phyloP scores from a whole-genome alignment of 2,329 filamentous ascomycete genomes.

The Phaeosphaeria sp. region DNA sequence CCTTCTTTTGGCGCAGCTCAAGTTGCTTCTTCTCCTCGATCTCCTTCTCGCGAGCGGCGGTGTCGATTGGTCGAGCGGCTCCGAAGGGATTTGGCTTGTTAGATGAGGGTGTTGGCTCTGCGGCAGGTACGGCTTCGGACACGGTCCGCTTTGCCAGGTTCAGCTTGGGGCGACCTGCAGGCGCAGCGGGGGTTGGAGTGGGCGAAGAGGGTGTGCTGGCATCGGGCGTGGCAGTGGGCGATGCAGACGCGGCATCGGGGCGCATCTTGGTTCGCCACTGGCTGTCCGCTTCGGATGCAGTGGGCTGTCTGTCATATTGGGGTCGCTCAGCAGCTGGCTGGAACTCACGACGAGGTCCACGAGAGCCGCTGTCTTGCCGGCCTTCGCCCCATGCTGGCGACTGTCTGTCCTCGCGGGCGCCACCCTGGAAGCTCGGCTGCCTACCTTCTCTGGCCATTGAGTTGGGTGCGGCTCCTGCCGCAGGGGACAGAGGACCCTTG shows the following conservation, averaged over 20 bases:
- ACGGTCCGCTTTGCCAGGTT: slow-evolving; percentile 93
- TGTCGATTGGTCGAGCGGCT: slow-evolving; percentile 92
- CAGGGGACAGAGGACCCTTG: slow-evolving; percentile 85
- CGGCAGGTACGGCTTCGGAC: slow-evolving; percentile 68
- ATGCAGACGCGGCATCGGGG: slow-evolving; percentile 70
- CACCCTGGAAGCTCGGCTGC: slow-evolving; percentile 58
- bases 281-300: slow-evolving; percentile 89
- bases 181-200: slow-evolving; percentile 64
- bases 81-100: slow-evolving; percentile 95
- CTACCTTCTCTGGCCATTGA: slow-evolving; percentile 59
- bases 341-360: slow-evolving; percentile 78
- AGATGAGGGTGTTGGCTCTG: slow-evolving; percentile 45
- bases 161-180: slow-evolving; percentile 75
- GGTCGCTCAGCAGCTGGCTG: slow-evolving; percentile 58
- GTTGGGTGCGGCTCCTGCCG: slow-evolving; percentile 51
- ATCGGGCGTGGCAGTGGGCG: slow-evolving; percentile 72
- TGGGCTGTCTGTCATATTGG: slow-evolving; percentile 71
- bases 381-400: slow-evolving; percentile 80
- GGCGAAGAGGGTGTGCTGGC: slow-evolving; percentile 79
- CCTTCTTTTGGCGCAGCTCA: slow-evolving; percentile 79
- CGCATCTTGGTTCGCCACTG: slow-evolving; percentile 93
- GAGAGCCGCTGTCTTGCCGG: slow-evolving; percentile 74
- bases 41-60: slow-evolving; percentile 83
- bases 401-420: slow-evolving; percentile 48
- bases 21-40: slow-evolving; percentile 87